phyloP scores from a whole-genome alignment of 73 alveolate genomes.

The Stentor roeselii region DNA sequence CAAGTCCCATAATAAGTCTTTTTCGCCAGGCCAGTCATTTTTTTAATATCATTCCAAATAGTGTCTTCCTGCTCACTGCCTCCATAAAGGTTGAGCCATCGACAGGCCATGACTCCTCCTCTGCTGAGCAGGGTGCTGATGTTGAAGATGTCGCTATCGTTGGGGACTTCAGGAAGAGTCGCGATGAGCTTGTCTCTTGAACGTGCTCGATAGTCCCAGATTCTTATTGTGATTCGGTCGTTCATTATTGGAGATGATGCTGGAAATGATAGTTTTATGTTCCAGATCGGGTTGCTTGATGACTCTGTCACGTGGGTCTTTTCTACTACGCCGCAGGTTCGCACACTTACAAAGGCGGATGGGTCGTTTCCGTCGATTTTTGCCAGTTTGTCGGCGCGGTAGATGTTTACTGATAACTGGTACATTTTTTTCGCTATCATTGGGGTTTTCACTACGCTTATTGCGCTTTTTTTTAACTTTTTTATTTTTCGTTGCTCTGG shows the following conservation, averaged over 20 bases:
- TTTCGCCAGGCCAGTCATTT: slow-evolving; percentile 41
- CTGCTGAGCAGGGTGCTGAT: slow-evolving; percentile 63
- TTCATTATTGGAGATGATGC: slow-evolving; percentile 78
- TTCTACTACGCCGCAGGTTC: slow-evolving; percentile 70
- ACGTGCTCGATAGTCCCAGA: slow-evolving; percentile 73
- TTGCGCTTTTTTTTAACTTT: slow-evolving; percentile 41
- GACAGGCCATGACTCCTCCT: slow-evolving; percentile 82
- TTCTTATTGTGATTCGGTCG: slow-evolving; percentile 82
- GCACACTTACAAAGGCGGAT: slow-evolving; percentile 67
- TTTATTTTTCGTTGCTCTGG: slow-evolving; percentile 59
- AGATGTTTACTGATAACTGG: slow-evolving; percentile 66
- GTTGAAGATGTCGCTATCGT: slow-evolving; percentile 74
- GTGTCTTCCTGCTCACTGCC: slow-evolving; percentile 66
- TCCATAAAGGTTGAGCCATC: slow-evolving; percentile 89
- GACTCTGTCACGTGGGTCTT: slow-evolving; percentile 65
- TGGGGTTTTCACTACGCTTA: slow-evolving; percentile 48
- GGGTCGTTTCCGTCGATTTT: slow-evolving; percentile 40
- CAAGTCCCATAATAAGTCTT: slow-evolving; percentile 68
- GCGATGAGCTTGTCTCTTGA: slow-evolving; percentile 72
- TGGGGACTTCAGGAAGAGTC: slow-evolving; percentile 86
- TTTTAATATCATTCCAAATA: slow-evolving; percentile 27
- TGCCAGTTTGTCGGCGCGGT: slow-evolving; percentile 82
- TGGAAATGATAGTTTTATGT: slow-evolving; percentile 72
- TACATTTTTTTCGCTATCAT: slow-evolving; percentile 59
- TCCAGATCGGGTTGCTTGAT: slow-evolving; percentile 61